Conservation (phyloP, 2,329 filamentous ascomycete species). For the Venturia aucupariae region DNA sequence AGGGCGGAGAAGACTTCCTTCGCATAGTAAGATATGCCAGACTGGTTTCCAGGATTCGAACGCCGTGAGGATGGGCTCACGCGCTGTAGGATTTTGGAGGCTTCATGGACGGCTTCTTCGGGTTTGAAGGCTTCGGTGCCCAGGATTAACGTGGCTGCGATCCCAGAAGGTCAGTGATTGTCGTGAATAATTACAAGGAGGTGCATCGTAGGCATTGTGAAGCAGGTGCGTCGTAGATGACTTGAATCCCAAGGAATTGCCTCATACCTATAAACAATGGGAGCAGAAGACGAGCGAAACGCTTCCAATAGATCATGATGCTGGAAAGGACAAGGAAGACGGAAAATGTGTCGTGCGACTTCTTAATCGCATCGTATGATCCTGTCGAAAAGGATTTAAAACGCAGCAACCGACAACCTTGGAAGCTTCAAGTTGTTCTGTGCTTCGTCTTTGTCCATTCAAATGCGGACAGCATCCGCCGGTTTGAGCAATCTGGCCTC, state of each 20-base stretch:
- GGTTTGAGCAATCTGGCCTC: background rate
- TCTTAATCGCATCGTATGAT: background rate
- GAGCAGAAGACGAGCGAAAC: background rate
- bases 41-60: background rate
- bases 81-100: constrained; percentile 13
- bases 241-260: too few relatives aligned
- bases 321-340: background rate
- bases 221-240: too few relatives aligned
- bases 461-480: background rate
- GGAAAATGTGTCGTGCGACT: background rate
- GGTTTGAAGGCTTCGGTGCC: constrained; percentile 4
- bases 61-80: constrained; percentile 8
- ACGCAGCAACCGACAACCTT: too few relatives aligned
- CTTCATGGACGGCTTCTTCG: constrained; percentile 13
- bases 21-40: constrained; percentile 43
- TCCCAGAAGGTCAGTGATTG: background rate
- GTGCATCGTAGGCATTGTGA: too few relatives aligned
- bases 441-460: background rate
- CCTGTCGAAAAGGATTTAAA: background rate
- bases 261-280: background rate
- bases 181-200: background rate
- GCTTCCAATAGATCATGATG: constrained; percentile 7
- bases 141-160: background rate
- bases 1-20: constrained; percentile 53
- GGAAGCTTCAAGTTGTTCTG: background rate